Evolutionary conservation across 768 basidiomycete species (phyloP), one percentile per base, ranked within the genome.

Genomic region (Cubamyces lactineus): DNA sequence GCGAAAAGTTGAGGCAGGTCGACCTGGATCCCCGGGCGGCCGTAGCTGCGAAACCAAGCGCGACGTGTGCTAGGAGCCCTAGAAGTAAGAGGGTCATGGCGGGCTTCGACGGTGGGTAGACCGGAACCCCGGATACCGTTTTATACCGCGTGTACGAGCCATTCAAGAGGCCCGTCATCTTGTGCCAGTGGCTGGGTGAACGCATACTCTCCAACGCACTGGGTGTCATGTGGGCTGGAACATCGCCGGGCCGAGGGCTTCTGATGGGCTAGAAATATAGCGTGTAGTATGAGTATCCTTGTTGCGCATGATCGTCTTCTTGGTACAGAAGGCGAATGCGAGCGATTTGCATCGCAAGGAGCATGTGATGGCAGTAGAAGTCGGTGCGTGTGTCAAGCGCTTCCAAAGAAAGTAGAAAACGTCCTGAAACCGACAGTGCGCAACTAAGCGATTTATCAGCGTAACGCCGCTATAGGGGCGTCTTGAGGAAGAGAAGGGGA

Each of bases 1-100:
- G 57, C 3, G 42, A n/a, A 53, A 68, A 66, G 15, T 59, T 23
- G 9, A 52, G 17, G 59, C 62, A 63, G 1, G 49, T 9, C 1
- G 61, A 28, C 15, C 17, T 28, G 1, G 55, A 53, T 15, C 55
- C 61, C 2, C n/a, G 6, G 1, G 41, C 47, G 1, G 50, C 47
- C 15, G 43, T 17, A 2, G 34, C 48, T 24, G 21, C 43, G 28
- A 42, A 6, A 4, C 13, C 47, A 23, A 49, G 30, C 6, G 38
- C 26, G 17, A 24, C 11, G 48, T n/a, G 30, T 4, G 40, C 41
- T 19, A 50, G 11, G 5, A 58, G 41, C 8, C 21, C 23, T 26
- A 53, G 24, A 28, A 41, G 41, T 53, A 12, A 4, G 19, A 13
- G 26, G 9, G 40, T 12, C 51, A 53, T 40, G 38, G n/a, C 41